Base-by-base conservation (phyloP, 208 protist species). In the Leishmania mexicana region DNA sequence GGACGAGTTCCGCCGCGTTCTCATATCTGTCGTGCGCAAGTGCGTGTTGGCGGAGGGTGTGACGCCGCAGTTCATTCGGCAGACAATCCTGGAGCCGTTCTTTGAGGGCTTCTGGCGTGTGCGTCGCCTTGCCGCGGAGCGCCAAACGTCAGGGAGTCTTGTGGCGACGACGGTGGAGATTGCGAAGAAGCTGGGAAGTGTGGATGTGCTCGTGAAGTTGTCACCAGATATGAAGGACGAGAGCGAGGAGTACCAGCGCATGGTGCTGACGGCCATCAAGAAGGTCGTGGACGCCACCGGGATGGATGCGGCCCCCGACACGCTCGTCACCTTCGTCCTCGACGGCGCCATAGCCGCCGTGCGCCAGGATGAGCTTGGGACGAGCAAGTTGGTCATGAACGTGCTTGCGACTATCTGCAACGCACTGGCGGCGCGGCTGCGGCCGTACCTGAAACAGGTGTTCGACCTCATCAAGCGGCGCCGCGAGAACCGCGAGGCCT, bases 1-100 rank as follows among this genome's bases (percentile, higher is more conserved):
- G 84, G 98, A 99, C 76, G 99, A 99, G 88, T 99, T 99, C 94
- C 99, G 99, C 79, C 99, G 99, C 86, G 99, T 99, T 81, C 94
- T 99, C 65, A 92, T 99, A 35, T 99, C 99, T 76, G 99, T 99
- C 0, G 97, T 99, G 35, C 98, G 99, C 72, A 98, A 99, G 88
- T 99, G 99, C 90, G 97, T 99, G 11, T 83, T 85, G 7, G 99
- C 99, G 1, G 98, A 99, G 10, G 99, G 99, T 76, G 98, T 99
- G 11, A 94, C 97, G 38, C 83, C 96, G 35, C 84, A 90, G 42
- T 99, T 99, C 83, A 96, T 99, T 74, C 85, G 91, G n/a, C 79
- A 92, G 49, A 92, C 99, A 45, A 95, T 99, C 76, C 83, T 98
- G 24, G 92, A 94, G 81, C 90, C 87, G 11, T 99, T 98, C 87